Evolutionary conservation across 371 early-diverging fungal genomes (phyloP).

Genomic region (Mucor lusitanicus): DNA sequence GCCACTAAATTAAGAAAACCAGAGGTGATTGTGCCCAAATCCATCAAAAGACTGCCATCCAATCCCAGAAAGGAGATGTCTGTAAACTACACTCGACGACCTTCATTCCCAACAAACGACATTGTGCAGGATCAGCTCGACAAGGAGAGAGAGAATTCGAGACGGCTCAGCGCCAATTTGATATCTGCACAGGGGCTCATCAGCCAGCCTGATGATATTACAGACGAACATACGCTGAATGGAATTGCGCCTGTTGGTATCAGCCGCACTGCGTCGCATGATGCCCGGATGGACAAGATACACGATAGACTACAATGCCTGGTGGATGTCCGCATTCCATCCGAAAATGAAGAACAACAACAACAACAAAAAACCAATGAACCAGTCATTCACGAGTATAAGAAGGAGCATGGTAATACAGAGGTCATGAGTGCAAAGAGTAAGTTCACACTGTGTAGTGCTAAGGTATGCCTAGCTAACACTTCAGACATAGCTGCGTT

Average conservation of each 20-base stretch:
- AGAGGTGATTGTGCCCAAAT: constrained; percentile 18
- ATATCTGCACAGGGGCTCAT: constrained; percentile 34
- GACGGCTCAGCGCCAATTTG: constrained; percentile 16
- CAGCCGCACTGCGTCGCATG: neutral
- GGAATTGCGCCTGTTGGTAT: neutral
- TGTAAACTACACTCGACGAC: neutral
- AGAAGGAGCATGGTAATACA: constrained; percentile 10
- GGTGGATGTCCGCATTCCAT: constrained; percentile 7
- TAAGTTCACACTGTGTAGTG: neutral
- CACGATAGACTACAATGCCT: constrained; percentile 28
- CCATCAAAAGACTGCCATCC: constrained; percentile 5
- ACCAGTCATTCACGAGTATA: neutral
- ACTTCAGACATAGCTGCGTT: constrained; percentile 34
- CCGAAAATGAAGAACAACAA: neutral
- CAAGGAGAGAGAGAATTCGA: constrained; percentile 25
- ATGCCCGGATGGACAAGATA: constrained; percentile 13
- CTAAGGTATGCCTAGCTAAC: neutral
- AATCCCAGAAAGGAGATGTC: neutral
- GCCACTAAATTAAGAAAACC: constrained; percentile 22
- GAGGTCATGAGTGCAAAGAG: constrained; percentile 16
- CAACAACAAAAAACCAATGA: neutral
- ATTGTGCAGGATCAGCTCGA: constrained; percentile 30
- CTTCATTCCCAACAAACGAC: constrained; percentile 18
- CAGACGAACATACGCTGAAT: neutral
- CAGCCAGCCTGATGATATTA: constrained; percentile 20